Evolutionary conservation across 2,329 filamentous ascomycete genomes (phyloP), one percentile per base, ranked within the genome.

Genomic region (Canariomyces notabilis): DNA sequence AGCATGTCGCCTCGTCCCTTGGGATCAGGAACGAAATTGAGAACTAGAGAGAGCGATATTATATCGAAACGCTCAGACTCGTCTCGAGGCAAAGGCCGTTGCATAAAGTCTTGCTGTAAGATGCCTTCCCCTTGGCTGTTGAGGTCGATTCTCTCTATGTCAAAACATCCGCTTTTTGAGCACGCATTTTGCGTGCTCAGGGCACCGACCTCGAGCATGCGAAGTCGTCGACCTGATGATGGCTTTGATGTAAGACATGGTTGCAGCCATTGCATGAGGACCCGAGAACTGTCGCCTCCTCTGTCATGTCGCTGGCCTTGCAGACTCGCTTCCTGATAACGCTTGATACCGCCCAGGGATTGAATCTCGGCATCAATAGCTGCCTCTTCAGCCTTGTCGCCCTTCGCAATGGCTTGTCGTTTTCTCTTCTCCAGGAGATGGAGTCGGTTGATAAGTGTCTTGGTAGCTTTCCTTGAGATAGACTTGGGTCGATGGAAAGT

Each of bases 71-170:
- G 72, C 33, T 89, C 82, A 0, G 69, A 64, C 5, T 76, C 70
- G 18, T 74, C 64, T 5, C 61, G 63, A 0, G 91, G 91, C 3
- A 91, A 65, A 0, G 89, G 87, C 20, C 89, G 77, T 56, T 88
- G 70, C 90, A 98, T 95, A 61, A 98, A 97, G 64, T 98, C 89
- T 62, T 96, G 89, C 64, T 94, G 82, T 47, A 82, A 63, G 55
- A 98, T 98, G 0, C 81, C 83, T 1, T 83, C 74, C 37, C 83
- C 83, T 61, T 95, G 89, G 49, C 89, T 93, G 66, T 94, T 87
- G 46, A 98, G 70, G 62, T 98, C 93, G 63, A 98, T 96, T 53
- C 89, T 80, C 51, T 83, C 78, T 58, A 95, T 80, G 29, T 85
- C 73, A 57, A 97, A 86, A 35, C 77, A 62, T 6, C 74, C 74